Evolutionary conservation across 345 rosid species (phyloP).

Genomic region (Limnanthes douglasii): DNA sequence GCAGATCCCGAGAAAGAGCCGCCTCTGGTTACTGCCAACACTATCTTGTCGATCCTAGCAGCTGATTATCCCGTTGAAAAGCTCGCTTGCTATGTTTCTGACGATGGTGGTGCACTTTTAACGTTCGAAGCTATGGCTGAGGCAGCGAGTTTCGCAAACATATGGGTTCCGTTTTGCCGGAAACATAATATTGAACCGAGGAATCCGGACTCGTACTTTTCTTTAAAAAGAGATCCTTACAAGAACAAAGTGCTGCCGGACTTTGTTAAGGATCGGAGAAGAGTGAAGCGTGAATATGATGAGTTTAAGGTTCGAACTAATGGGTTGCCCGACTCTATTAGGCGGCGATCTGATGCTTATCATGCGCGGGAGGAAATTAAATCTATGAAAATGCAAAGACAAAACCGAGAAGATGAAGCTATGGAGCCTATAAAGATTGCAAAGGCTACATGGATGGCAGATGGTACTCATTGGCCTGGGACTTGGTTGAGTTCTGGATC

Average conservation of each 20-base stretch:
- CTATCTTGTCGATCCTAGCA: conserved; percentile 87
- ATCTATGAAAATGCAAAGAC: conserved; percentile 85
- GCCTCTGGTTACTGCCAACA: conserved; percentile 93
- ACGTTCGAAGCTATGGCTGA: conserved; percentile 99
- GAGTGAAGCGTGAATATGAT: conserved; percentile 91
- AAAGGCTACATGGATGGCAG: conserved; percentile 99
- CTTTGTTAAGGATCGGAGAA: conserved; percentile 87
- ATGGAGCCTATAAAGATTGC: conserved; percentile 65
- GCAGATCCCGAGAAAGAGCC: conserved; percentile 99
- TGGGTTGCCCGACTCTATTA: conserved; percentile 86
- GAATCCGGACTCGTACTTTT: conserved; percentile 91
- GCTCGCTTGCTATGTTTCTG: conserved; percentile 96
- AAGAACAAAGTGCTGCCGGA: conserved; percentile 79
- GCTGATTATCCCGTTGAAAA: conserved; percentile 92
- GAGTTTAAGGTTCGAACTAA: conserved; percentile 94
- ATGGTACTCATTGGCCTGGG: conserved; percentile 99
- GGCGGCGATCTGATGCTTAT: conserved; percentile 91
- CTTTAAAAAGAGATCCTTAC: conserved; percentile 88
- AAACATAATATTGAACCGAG: conserved; percentile 89
- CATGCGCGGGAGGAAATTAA: conserved; percentile 94
- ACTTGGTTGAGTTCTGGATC: conserved; percentile 61
- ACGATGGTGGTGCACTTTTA: conserved; percentile 95
- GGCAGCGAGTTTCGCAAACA: conserved; percentile 90
- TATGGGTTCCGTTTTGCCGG: conserved; percentile 96
- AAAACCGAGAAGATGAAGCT: conserved; percentile 49